Evolutionary conservation across 2,329 filamentous ascomycete species (phyloP).

Genomic region (Diplodia seriata): DNA sequence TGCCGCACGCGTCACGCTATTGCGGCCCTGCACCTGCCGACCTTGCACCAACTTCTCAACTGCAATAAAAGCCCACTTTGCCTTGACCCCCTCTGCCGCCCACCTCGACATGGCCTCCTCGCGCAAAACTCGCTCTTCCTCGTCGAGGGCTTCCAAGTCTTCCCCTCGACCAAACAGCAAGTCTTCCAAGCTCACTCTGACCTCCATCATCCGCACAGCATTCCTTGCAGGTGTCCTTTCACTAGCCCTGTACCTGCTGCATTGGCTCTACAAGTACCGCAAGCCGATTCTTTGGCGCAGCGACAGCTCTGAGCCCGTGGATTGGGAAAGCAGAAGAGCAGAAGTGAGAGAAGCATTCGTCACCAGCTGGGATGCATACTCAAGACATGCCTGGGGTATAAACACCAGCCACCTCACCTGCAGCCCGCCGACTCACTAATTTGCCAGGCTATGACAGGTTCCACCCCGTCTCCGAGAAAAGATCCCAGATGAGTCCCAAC

Average conservation of each 20-base stretch:
- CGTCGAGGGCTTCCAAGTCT: no score
- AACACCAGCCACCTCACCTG: no score
- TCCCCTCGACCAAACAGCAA: no score
- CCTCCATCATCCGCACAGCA: background rate
- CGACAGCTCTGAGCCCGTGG: constrained; percentile 36
- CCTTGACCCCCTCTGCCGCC: background rate
- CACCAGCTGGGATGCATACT: constrained; percentile 87
- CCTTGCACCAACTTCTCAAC: background rate
- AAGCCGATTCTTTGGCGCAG: background rate
- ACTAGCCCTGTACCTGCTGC: background rate
- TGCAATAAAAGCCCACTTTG: background rate
- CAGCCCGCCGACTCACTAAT: no score
- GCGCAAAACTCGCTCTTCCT: no score
- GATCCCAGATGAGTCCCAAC: constrained; percentile 80
- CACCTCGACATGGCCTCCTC: no score
- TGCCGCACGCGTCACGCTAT: background rate
- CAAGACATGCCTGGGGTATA: constrained; percentile 86
- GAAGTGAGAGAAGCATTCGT: constrained; percentile 84
- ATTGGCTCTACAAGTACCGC: background rate
- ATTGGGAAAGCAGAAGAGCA: constrained; percentile 78
- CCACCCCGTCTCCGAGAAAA: constrained; percentile 79
- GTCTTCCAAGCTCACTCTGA: no score
- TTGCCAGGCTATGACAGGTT: constrained; percentile 76
- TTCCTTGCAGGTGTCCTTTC: background rate
- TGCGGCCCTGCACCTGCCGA: background rate